Percentiles rank a stretch among this genome's conserved stretches.
phyloP scores from a whole-genome alignment of 257 asterid species.

The Jacaranda copaia region DNA sequence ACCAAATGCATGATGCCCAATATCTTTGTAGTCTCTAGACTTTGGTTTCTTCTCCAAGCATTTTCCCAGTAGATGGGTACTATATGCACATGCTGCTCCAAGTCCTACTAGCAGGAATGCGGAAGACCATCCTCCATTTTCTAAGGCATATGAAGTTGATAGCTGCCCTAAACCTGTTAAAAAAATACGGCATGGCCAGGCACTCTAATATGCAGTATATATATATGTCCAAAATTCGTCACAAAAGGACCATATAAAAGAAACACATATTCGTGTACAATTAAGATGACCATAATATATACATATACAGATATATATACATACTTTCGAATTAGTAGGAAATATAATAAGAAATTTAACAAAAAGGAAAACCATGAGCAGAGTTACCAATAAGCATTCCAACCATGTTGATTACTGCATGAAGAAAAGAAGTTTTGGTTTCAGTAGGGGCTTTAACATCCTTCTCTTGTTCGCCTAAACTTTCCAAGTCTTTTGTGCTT shows the following conservation, averaged over 20 bases:
- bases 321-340: too few relatives aligned
- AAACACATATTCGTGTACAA: too few relatives aligned
- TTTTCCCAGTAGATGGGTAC: slow-evolving; percentile 62
- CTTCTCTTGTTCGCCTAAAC: slow-evolving; percentile 37
- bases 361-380: not conserved
- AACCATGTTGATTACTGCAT: slow-evolving; percentile 75
- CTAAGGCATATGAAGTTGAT: slow-evolving; percentile 77
- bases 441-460: slow-evolving; percentile 25
- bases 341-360: not conserved
- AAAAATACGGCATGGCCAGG: not conserved
- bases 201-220: not conserved
- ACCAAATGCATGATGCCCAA: slow-evolving; percentile 73
- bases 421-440: slow-evolving; percentile 56
- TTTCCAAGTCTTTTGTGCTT: slow-evolving; percentile 50
- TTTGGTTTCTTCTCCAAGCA: slow-evolving; percentile 53
- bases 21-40: slow-evolving; percentile 74
- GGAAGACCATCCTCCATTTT: slow-evolving; percentile 81
- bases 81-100: slow-evolving; percentile 57
- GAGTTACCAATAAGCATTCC: slow-evolving; percentile 78
- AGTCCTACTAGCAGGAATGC: slow-evolving; percentile 62
- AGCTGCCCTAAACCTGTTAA: slow-evolving; percentile 75
- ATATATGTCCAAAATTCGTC: too few relatives aligned
- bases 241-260: too few relatives aligned
- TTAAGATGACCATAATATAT: too few relatives aligned
- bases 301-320: too few relatives aligned